These are phyloP conservation scores for Trametes cingulata DNA, from an alignment of 768 basidiomycete species.

Conservation along the genomic window DNA sequence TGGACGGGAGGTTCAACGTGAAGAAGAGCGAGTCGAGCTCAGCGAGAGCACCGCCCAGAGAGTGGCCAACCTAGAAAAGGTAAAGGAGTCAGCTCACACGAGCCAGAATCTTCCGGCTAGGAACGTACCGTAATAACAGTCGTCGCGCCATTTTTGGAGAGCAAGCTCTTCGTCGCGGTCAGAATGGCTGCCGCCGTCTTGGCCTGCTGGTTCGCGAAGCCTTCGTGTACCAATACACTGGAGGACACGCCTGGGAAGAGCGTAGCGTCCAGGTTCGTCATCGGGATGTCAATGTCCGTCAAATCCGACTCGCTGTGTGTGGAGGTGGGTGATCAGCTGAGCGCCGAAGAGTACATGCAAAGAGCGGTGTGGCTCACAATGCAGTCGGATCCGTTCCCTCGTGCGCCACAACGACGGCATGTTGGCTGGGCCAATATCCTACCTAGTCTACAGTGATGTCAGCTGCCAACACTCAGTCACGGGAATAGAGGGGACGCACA, in stretches of 20 bases:
- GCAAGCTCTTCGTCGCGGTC: constrained; percentile 41
- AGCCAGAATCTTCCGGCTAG: neutral
- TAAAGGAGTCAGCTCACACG: neutral
- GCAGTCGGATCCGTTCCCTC: constrained; percentile 60
- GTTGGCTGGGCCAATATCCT: constrained; percentile 53
- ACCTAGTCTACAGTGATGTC: constrained; percentile 44
- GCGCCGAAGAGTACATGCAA: neutral
- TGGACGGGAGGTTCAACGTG: constrained; percentile 31
- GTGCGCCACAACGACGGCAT: constrained; percentile 59
- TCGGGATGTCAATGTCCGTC: constrained; percentile 48
- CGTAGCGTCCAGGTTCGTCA: constrained; percentile 40
- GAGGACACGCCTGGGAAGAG: constrained; percentile 58
- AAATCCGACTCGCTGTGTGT: constrained; percentile 46
- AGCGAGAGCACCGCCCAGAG: constrained; percentile 33
- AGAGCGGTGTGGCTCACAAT: constrained; percentile 40
- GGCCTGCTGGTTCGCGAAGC: constrained; percentile 55
- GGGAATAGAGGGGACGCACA: constrained; percentile 35
- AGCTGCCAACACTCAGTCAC: neutral
- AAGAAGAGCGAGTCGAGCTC: constrained; percentile 35
- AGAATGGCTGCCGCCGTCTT: constrained; percentile 47
- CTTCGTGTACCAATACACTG: constrained; percentile 49
- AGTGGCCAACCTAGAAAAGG: constrained; percentile 33
- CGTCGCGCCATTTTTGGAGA: constrained; percentile 39
- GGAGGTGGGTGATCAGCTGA: neutral
- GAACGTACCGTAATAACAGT: constrained; percentile 44